Percentiles rank a stretch among this genome's conserved stretches.
These are phyloP conservation scores for Tolypocladium ovalisporum DNA, from an alignment of 2,329 filamentous ascomycete species.

Conservation along the genomic window DNA sequence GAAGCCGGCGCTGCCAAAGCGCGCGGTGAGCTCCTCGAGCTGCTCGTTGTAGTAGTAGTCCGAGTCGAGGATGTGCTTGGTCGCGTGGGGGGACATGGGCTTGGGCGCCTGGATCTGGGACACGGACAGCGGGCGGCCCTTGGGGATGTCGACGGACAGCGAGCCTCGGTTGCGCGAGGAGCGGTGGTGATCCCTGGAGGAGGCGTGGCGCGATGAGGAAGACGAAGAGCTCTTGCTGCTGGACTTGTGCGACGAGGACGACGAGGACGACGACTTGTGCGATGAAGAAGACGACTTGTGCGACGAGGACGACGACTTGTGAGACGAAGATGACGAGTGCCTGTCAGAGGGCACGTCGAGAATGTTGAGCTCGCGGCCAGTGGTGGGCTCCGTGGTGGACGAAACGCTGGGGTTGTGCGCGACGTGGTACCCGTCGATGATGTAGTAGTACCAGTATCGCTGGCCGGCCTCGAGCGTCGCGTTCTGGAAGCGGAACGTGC, in stretches of 20 bases:
- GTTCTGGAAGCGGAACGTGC: constrained; percentile 91
- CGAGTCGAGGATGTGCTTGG: constrained; percentile 73
- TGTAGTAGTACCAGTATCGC: constrained; percentile 99
- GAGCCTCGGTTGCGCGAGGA: constrained; percentile 34
- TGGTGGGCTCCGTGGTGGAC: constrained; percentile 89
- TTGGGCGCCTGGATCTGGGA: constrained; percentile 87
- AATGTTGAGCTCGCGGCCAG: constrained; percentile 93
- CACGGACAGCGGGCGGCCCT: constrained; percentile 77
- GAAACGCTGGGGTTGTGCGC: constrained; percentile 88
- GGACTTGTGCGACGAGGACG: constrained; percentile 12
- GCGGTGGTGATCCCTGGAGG: constrained; percentile 28
- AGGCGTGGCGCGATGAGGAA: constrained; percentile 31
- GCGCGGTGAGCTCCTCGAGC: constrained; percentile 69
- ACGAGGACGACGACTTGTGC: constrained; percentile 24
- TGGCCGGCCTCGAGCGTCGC: constrained; percentile 75
- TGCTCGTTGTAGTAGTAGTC: constrained; percentile 64
- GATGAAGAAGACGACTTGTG: constrained; percentile 20
- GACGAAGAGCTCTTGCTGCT: constrained; percentile 21
- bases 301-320: constrained; percentile 25
- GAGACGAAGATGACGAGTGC: constrained; percentile 23
- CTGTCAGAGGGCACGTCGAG: constrained; percentile 66
- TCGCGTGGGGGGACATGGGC: constrained; percentile 79
- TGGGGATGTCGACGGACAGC: constrained; percentile 60
- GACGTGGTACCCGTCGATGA: constrained; percentile 98
- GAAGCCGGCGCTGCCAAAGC: constrained; percentile 54